phyloP scores from a whole-genome alignment of 2,329 filamentous ascomycete species.

The Aspergillus alliaceus region DNA sequence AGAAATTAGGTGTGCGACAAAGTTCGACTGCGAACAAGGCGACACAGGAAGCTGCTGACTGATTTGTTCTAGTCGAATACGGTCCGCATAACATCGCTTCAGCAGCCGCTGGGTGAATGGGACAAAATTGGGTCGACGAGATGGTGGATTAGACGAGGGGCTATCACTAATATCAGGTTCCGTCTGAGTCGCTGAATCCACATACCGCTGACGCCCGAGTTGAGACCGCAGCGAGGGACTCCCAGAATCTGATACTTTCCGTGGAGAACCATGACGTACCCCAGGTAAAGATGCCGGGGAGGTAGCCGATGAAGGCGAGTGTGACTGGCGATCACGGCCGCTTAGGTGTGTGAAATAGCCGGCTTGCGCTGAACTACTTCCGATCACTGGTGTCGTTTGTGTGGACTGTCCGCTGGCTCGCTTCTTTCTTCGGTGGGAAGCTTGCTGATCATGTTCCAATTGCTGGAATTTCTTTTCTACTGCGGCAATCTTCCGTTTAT shows the following conservation, averaged over 20 bases:
- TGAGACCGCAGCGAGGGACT: slow-evolving; percentile 27
- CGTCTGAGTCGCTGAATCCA: slow-evolving; percentile 44
- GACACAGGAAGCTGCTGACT: slow-evolving; percentile 20
- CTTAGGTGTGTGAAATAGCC: slow-evolving; percentile 1
- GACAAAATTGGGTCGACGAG: slow-evolving; percentile 33
- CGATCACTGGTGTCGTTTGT: slow-evolving; percentile 43
- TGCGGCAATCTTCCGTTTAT: slow-evolving; percentile 63
- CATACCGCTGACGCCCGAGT: slow-evolving; percentile 35
- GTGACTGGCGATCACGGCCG: slow-evolving; percentile 39
- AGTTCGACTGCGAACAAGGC: slow-evolving; percentile 14
- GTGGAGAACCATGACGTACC: slow-evolving; percentile 28
- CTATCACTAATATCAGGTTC: slow-evolving; percentile 41
- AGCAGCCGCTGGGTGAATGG: slow-evolving; percentile 45
- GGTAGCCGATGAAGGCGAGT: slow-evolving; percentile 35
- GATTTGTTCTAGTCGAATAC: slow-evolving; percentile 34
- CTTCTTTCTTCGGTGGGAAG: slow-evolving; percentile 54
- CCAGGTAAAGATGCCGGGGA: slow-evolving; percentile 28
- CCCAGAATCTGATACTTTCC: slow-evolving; percentile 31
- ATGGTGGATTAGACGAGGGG: slow-evolving; percentile 18
- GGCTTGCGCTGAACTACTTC: not conserved
- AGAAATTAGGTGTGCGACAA: slow-evolving; percentile 8
- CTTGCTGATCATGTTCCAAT: slow-evolving; percentile 58
- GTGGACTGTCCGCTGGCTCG: slow-evolving; percentile 56
- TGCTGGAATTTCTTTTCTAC: slow-evolving; percentile 63
- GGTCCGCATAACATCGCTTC: slow-evolving; percentile 43